These are phyloP conservation scores for Penicillium sp. DNA, from an alignment of 2,329 filamentous ascomycete species.

Conservation along the genomic window DNA sequence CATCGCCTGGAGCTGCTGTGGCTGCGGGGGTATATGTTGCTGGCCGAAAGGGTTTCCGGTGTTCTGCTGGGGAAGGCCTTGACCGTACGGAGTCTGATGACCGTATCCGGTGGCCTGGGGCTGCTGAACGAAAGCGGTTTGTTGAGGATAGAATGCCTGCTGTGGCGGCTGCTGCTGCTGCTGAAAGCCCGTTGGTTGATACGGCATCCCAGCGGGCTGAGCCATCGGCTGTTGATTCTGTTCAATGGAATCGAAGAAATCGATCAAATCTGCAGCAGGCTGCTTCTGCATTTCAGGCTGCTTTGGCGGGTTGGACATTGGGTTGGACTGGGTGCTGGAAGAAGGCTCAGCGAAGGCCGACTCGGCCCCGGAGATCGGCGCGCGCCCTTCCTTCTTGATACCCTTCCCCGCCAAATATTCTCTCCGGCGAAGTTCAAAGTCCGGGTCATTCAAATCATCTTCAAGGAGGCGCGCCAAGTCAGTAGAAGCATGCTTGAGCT, in stretches of 20 bases:
- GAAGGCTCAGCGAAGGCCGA: slow-evolving; percentile 35
- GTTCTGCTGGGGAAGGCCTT: slow-evolving; percentile 30
- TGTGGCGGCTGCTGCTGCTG: slow-evolving; percentile 31
- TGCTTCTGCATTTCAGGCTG: slow-evolving; percentile 39
- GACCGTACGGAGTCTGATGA: slow-evolving; percentile 29
- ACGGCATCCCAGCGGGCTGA: slow-evolving; percentile 43
- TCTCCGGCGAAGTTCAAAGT: slow-evolving; percentile 89
- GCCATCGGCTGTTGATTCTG: slow-evolving; percentile 76
- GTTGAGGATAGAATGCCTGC: slow-evolving; percentile 39
- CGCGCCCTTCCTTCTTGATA: slow-evolving; percentile 59
- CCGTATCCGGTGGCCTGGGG: slow-evolving; percentile 43
- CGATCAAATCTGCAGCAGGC: slow-evolving; percentile 72
- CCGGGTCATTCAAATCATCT: slow-evolving; percentile 90
- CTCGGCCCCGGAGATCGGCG: slow-evolving; percentile 28
- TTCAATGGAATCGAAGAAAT: slow-evolving; percentile 93
- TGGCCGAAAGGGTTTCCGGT: slow-evolving; percentile 42
- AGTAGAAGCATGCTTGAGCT: slow-evolving; percentile 94
- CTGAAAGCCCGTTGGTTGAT: slow-evolving; percentile 39
- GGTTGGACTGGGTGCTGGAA: slow-evolving; percentile 24
- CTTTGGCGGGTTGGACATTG: slow-evolving; percentile 30
- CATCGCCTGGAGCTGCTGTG: slow-evolving; percentile 59
- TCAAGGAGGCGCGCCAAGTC: slow-evolving; percentile 87
- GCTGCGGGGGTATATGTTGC: slow-evolving; percentile 26
- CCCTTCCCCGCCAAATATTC: slow-evolving; percentile 91
- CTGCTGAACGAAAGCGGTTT: slow-evolving; percentile 41